These are phyloP conservation scores for Mycena haematopus DNA, from an alignment of 768 basidiomycete genomes.

Conservation along the genomic window DNA sequence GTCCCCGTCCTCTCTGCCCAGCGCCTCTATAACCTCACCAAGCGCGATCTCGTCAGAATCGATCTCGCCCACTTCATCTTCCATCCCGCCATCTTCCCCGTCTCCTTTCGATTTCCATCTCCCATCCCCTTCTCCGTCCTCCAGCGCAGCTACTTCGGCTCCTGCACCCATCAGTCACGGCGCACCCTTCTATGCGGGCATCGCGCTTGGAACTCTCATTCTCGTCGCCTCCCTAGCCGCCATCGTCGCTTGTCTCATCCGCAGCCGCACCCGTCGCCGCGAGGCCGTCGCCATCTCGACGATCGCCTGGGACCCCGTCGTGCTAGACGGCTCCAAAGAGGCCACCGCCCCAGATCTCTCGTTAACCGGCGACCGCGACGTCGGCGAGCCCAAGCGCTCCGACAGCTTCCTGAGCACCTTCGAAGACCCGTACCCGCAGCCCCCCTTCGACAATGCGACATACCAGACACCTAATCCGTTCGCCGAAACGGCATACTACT, in stretches of 20 bases:
- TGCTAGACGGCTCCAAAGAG: slow-evolving; percentile 35
- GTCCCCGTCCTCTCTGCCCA: neutral
- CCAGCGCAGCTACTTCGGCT: neutral
- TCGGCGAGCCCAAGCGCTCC: slow-evolving; percentile 48
- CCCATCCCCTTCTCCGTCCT: slow-evolving; percentile 4
- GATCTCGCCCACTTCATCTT: neutral
- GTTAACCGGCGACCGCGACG: slow-evolving; percentile 48
- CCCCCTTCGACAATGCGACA: slow-evolving; percentile 31
- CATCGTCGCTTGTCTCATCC: slow-evolving; percentile 56
- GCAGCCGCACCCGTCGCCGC: slow-evolving; percentile 45
- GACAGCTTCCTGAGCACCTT: slow-evolving; percentile 34
- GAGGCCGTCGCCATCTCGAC: slow-evolving; percentile 44
- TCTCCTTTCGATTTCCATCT: too few relatives aligned
- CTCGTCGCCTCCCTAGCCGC: slow-evolving; percentile 52
- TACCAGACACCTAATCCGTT: slow-evolving; percentile 25
- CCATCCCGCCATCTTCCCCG: neutral
- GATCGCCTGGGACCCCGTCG: slow-evolving; percentile 32
- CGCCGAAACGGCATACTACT: slow-evolving; percentile 31
- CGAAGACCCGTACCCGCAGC: slow-evolving; percentile 28
- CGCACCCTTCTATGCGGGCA: slow-evolving; percentile 55
- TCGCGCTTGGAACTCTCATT: slow-evolving; percentile 55
- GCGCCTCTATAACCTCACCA: neutral
- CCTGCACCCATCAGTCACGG: slow-evolving; percentile 31
- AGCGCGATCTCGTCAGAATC: neutral
- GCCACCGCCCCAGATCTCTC: slow-evolving; percentile 35